Evolutionary conservation across 768 basidiomycete genomes (phyloP), one percentile per base, ranked within the genome.

Genomic region (Lyophyllum atratum): DNA sequence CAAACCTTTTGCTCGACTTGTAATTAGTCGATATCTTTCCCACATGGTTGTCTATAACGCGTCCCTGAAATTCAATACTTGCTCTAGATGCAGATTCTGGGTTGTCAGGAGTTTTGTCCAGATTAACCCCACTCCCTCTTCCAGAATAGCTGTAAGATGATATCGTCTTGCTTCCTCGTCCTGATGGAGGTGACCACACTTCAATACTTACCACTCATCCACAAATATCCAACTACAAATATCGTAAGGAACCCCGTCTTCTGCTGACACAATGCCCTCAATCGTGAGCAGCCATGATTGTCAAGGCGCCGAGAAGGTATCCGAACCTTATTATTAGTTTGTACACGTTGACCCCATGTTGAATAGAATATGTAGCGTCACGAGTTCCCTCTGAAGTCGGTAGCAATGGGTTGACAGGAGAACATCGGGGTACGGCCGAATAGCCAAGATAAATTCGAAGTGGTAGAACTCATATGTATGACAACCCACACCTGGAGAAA

Each of bases 11-110:
- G 21, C 29, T 52, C n/a, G 25, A 56, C 37, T 49, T 53, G 46
- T 59, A 37, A 11, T 31, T 12, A 19, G 68, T 66, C 59, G 59
- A 52, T 55, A 59, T 58, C 55, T 60, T 59, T 64, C 58, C 62
- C 65, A 66, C 67, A 68, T 68, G 61, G 64, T 39, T 25, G 25
- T 33, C 26, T 40, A 37, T 50, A 55, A 17, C 37, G 12, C 31
- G 29, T 40, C 52, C 60, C 56, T 54, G 59, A 56, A 60, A 56
- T 47, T 25, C 52, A 15, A 59, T 33, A 55, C 29, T 28, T 45
- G 7, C 28, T n/a, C 28, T 25, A 44, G 24, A 45, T 44, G 34
- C 39, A 19, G 19, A 34, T 33, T 17, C 48, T 19, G 39, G 40
- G 33, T 50, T 56, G 48, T 49, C 47, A 49, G 54, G 40, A 17